Percentiles rank a stretch among this genome's conserved stretches.
Conservation (phyloP, 768 basidiomycete species). For the Mycena polygramma region DNA sequence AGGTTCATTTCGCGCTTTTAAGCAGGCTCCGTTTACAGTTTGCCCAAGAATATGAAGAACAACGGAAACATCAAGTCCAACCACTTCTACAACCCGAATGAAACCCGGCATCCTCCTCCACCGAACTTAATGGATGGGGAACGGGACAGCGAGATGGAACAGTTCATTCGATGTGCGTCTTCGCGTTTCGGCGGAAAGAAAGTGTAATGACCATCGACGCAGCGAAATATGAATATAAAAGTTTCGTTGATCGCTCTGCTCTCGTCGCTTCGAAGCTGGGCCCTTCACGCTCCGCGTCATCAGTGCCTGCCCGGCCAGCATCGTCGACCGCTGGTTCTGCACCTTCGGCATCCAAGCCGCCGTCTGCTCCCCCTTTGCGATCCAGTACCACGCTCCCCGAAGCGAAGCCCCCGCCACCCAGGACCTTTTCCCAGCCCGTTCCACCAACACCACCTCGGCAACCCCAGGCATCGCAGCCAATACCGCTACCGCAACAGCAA, state of each 20-base stretch:
- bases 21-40: slow-evolving; percentile 17
- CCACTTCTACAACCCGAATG: slow-evolving; percentile 84
- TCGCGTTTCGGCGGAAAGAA: not conserved
- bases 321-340: slow-evolving; percentile 21
- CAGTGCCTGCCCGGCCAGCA: slow-evolving; percentile 41
- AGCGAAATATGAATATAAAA: slow-evolving; percentile 88
- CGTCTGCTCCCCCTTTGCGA: slow-evolving; percentile 43
- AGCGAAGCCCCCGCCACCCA: slow-evolving; percentile 34
- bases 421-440: slow-evolving; percentile 43
- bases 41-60: slow-evolving; percentile 75
- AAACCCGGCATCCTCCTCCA: slow-evolving; percentile 84
- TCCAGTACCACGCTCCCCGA: slow-evolving; percentile 31
- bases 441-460: slow-evolving; percentile 16
- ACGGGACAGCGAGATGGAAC: slow-evolving; percentile 91
- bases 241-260: slow-evolving; percentile 67
- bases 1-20: slow-evolving; percentile 42
- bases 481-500: slow-evolving; percentile 32
- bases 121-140: slow-evolving; percentile 82
- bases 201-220: slow-evolving; percentile 24
- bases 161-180: slow-evolving; percentile 85
- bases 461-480: slow-evolving; percentile 18
- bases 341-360: slow-evolving; percentile 33
- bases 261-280: slow-evolving; percentile 62
- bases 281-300: slow-evolving; percentile 56
- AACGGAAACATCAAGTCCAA: slow-evolving; percentile 90